Evolutionary conservation across 2,329 filamentous ascomycete genomes (phyloP), one percentile per base, ranked within the genome.

Genomic region (Aspergillus sp.): DNA sequence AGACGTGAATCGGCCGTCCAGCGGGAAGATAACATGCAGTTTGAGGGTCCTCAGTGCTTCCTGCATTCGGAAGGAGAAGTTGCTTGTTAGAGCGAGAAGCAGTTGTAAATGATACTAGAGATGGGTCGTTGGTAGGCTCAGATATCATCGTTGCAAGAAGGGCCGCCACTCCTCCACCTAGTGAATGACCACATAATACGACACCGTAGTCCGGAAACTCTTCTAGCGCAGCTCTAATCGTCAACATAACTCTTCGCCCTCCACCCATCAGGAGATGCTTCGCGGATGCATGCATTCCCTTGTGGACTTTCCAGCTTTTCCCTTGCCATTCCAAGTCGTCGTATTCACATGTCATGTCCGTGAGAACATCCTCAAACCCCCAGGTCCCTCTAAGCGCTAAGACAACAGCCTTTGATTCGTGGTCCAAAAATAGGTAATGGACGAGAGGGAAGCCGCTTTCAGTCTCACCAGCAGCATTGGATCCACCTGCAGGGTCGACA

Each of bases 321-420:
- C 86, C 86, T 57, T 85, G 81, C 86, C 88, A 76, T 58, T 70
- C 67, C 3, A 76, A 65, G 55, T 86, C 81, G 63, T 89, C 87
- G 62, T 90, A 90, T 47, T 90, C 88, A 71, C 88, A 90, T 31
- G 87, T 87, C 82, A 90, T 84, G 66, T 90, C 88, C 0, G 87
- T 87, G 37, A 91, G 75, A 23, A 90, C 84, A 67, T 91, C 88
- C 65, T 90, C 88, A 59, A 90, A 90, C 0, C 88, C 88, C 40
- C 90, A 78, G 0, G 88, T 91, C 2, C 88, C 88, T 39, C 88
- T 83, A 51, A 89, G 88, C 1, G 87, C 87, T n/a, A 91, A 76
- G 0, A 91, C 87, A 0, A 91, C 85, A 0, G 88, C 87, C 65
- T 86, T 87, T 2, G 87, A 87, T 52, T 87, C 85, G 66, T 89